Percentiles rank a stretch among this genome's conserved stretches.
Evolutionary conservation across 306 rosid genomes (phyloP).

Genomic region (Pterocarpus macrocarpus): DNA sequence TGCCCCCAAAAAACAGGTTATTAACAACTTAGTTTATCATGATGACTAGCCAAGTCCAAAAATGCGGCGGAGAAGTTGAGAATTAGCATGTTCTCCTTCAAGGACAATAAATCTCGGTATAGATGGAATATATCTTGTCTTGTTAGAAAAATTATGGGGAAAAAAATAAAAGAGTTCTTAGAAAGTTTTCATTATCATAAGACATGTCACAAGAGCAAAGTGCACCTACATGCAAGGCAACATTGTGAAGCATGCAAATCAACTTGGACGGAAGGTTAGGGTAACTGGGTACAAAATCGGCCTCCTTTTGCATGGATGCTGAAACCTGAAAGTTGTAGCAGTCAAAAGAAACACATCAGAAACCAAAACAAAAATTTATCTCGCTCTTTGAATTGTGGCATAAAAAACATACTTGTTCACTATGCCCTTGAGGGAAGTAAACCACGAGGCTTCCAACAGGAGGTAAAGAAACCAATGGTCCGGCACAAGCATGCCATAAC

Average conservation of each 20-base stretch:
- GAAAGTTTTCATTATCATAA: slow-evolving; percentile 30
- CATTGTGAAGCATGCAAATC: slow-evolving; percentile 98
- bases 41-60: slow-evolving; percentile 13
- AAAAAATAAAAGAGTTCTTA: background rate
- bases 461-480: slow-evolving; percentile 95
- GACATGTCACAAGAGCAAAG: slow-evolving; percentile 25
- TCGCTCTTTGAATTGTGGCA: slow-evolving; percentile 15
- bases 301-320: slow-evolving; percentile 98
- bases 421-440: slow-evolving; percentile 98
- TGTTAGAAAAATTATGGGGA: background rate
- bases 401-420: slow-evolving; percentile 78
- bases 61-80: background rate
- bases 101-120: background rate
- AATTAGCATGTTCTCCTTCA: background rate
- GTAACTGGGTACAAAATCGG: slow-evolving; percentile 91
- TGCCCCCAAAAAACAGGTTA: background rate
- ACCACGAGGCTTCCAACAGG: slow-evolving; percentile 94
- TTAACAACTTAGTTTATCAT: background rate
- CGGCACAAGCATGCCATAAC: slow-evolving; percentile 99
- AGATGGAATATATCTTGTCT: slow-evolving; percentile 10
- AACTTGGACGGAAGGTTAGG: slow-evolving; percentile 97
- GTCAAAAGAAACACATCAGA: slow-evolving; percentile 43
- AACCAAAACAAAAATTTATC: slow-evolving; percentile 37
- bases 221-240: slow-evolving; percentile 81
- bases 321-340: slow-evolving; percentile 73